phyloP scores from a whole-genome alignment of 164 flowering plant species.

The Liquidambar formosana region DNA sequence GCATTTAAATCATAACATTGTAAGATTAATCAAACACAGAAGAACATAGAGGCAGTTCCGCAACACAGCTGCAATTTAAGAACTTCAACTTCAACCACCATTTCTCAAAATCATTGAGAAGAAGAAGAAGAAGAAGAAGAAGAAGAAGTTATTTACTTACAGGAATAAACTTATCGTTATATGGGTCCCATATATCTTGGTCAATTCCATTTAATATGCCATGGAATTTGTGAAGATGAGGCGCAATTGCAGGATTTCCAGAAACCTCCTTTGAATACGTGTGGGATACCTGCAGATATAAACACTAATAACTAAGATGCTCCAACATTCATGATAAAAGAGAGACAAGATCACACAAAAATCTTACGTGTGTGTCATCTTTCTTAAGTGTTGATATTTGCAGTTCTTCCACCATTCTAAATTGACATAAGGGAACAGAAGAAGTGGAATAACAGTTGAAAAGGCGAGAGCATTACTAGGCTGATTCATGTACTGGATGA shows the following conservation, averaged over 20 bases:
- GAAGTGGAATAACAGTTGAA: no score
- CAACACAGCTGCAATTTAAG: background rate
- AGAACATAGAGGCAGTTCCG: background rate
- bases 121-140: constrained; percentile 1
- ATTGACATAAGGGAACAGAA: background rate
- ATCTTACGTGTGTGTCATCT: background rate
- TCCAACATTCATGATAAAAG: background rate
- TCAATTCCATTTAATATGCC: constrained; percentile 98
- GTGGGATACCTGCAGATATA: constrained; percentile 67
- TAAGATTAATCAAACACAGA: background rate
- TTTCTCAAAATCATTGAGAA: background rate
- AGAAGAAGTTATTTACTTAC: constrained; percentile 37
- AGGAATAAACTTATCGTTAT: constrained; percentile 81
- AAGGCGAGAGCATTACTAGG: no score
- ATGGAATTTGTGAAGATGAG: constrained; percentile 84
- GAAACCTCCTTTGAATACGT: constrained; percentile 88
- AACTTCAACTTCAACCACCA: background rate
- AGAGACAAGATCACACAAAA: background rate
- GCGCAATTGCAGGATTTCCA: constrained; percentile 73
- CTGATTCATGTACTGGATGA: no score
- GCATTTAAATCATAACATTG: background rate
- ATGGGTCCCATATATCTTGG: constrained; percentile 98
- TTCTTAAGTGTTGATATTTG: background rate
- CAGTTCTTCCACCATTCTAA: background rate
- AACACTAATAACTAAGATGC: background rate